Base-by-base conservation (phyloP, 495 filamentous ascomycete genomes). In the Clohesyomyces aquaticus region DNA sequence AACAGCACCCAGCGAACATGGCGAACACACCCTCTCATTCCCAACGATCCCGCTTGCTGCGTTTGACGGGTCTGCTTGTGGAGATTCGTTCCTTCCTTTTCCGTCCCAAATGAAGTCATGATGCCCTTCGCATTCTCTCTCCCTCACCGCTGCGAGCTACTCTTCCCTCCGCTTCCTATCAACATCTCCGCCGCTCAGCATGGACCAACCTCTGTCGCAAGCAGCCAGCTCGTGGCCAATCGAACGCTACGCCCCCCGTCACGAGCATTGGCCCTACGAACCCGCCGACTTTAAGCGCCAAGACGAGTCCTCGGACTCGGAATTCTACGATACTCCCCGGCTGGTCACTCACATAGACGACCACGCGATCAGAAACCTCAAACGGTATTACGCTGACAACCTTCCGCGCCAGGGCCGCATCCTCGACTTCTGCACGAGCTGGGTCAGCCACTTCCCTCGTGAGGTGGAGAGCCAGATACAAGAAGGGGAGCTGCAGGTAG, bases 401-500 rank as follows among this genome's bases (percentile, higher is more conserved):
- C 62, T 79, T 2, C 76, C 77, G 9, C 28, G 46, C 6, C 53
- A 53, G 22, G 73, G 73, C 4, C 46, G 60, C 3, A 71, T 82
- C 28, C 59, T 82, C 0, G 79, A 82, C 58, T 69, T 81, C 27
- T 82, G 79, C 53, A 71, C 69, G 3, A 76, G 75, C 46, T 81
- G 79, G 78, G 67, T 77, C 0, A 73, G 67, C 19, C 79, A 80
- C 62, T 75, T 77, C 29, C 78, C 79, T 0, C 10, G 55, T 0
- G 42, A 52, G 1, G 22, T 78, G 2, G 72, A 74, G 19, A 32
- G 58, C 0, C 63, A 66, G 0, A 71, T 82, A 80, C 73, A 75
- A 10, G 75, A 73, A 16, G 80, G 82, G 28, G 81, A 81, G 50
- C 75, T 87, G 42, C 77, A 83, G 61, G 78, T 80, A 52, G 75